Base-by-base conservation (phyloP, 2,329 filamentous ascomycete species). In the Monosporascus sp. region DNA sequence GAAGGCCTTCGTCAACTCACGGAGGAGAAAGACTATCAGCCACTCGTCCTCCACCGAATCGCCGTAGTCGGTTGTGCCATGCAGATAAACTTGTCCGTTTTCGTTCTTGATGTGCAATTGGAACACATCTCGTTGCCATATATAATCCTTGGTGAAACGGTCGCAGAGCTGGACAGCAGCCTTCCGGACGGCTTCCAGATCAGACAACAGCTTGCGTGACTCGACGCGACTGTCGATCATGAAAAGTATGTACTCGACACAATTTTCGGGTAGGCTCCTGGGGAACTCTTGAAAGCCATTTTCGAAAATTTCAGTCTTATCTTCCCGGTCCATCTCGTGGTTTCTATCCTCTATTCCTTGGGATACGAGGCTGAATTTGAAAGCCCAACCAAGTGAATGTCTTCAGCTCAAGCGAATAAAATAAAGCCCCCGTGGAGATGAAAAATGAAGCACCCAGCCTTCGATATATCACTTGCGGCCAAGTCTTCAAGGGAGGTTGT, bases 31-130 rank as follows among this genome's bases (percentile, higher is more conserved):
- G 20, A 97, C 92, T 55, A 97, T 86, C 6, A 97, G 81, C 95
- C 94, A 99, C 74, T 99, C 95, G 63, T 99, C 94, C 65, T 96
- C 93, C 4, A 97, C 85, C 0, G 91, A 94, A 70, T 99, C 95
- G 8, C 93, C 92, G 64, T 91, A 97, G 67, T 93, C 89, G 1
- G 90, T 94, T 49, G 78, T 76, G 20, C 93, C 93, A 57, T 83
- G 81, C 6, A 99, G 79, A 58, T 85, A 84, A n/a, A 76, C 65
- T 8, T 83, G 65, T 1, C 77, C 83, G 63, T 76, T 70, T 22
- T 76, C 73, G 50, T 71, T 87, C 71, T 76, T 87, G 63, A 76
- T 76, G 18, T 87, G 81, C 6, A 96, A 72, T n/a, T 77, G 79
- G 58, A 99, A 92, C 0, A 77, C 73, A 50, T 96, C 91, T 14